Base-by-base conservation (phyloP, 2,329 filamentous ascomycete species). In the Fusarium kyushuense region DNA sequence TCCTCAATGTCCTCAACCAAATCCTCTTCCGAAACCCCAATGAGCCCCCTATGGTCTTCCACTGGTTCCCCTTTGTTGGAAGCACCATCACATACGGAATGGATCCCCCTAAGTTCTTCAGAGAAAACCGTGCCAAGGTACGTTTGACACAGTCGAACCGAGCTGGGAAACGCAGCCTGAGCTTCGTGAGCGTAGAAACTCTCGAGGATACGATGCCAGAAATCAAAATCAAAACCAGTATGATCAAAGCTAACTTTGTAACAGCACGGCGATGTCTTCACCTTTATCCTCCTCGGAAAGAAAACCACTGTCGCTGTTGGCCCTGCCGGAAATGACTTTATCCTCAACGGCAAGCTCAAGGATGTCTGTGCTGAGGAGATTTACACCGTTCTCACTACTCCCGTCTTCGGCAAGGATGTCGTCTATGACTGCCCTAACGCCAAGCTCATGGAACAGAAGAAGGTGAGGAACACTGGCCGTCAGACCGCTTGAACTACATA, bases 361-460 rank as follows among this genome's bases (percentile, higher is more conserved):
- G 93, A 97, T 76, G 90, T 97, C 74, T 94, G 91, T 77, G 94
- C 94, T 35, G 94, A 97, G 80, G 93, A 97, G 75, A 92, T 97
- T 68, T 97, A 97, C 81, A 90, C 88, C 56, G 90, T 92, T 57
- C 84, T 97, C 64, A 89, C 87, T 9, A 89, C 87, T 23, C 87
- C 87, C 25, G 87, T 89, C 47, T 97, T 97, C 76, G 93, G 93
- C 71, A 89, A 88, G 73, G 90, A 94, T 81, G 93, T 97, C 27
- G 92, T 96, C 54, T 97, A 96, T 77, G 93, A 96, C 78, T 96
- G 93, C 81, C 92, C 93, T 41, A 96, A 96, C 78, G 85, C 92
- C 60, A 96, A 96, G 81, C 87, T 97, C 76, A 96, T 97, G 93
- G 93, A 97, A 82, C 93, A 97, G 84, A 97, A 97, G 84, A 96